Evolutionary conservation across 495 filamentous ascomycete species (phyloP).

Genomic region (Annulohypoxylon stygium): DNA sequence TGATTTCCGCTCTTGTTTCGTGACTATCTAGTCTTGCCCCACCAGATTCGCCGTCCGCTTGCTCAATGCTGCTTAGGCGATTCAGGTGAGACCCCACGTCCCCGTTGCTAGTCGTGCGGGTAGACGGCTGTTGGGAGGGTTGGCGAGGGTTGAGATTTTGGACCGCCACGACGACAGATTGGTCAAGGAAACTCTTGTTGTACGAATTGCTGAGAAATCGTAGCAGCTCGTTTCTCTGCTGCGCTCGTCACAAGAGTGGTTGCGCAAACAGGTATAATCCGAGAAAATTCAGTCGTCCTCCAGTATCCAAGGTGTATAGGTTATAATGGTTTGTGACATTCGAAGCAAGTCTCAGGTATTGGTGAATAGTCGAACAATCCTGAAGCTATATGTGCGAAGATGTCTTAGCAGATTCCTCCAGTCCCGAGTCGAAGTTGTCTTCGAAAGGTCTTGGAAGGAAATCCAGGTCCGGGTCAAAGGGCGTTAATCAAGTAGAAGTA

Average conservation of each 20-base stretch:
- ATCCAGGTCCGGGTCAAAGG: conserved; percentile 39
- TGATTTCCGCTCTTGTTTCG: conserved; percentile 46
- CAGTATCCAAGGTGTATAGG: conserved; percentile 23
- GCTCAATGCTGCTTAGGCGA: conserved; percentile 41
- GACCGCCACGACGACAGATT: conserved; percentile 49
- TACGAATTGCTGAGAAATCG: conserved; percentile 19
- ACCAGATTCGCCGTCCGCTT: conserved; percentile 46
- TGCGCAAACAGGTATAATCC: conserved; percentile 24
- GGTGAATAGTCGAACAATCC: conserved; percentile 26
- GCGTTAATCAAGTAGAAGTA: conserved; percentile 41
- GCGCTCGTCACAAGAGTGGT: conserved; percentile 14
- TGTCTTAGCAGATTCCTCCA: conserved; percentile 31
- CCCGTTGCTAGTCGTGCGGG: conserved; percentile 42
- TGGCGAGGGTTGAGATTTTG: conserved; percentile 40
- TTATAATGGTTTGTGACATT: conserved; percentile 32
- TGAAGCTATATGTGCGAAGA: conserved; percentile 35
- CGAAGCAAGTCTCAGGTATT: conserved; percentile 14
- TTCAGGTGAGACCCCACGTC: conserved; percentile 40
- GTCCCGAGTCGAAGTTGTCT: conserved; percentile 39
- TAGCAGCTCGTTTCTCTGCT: conserved; percentile 14
- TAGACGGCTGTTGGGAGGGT: conserved; percentile 36
- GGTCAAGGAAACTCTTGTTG: conserved; percentile 23
- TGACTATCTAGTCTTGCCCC: conserved; percentile 53
- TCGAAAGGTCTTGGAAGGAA: conserved; percentile 30
- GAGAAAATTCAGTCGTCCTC: conserved; percentile 27